Evolutionary conservation across 192 early-diverging fungal species (phyloP).

Genomic region (Phlyctochytrium planicorne): DNA sequence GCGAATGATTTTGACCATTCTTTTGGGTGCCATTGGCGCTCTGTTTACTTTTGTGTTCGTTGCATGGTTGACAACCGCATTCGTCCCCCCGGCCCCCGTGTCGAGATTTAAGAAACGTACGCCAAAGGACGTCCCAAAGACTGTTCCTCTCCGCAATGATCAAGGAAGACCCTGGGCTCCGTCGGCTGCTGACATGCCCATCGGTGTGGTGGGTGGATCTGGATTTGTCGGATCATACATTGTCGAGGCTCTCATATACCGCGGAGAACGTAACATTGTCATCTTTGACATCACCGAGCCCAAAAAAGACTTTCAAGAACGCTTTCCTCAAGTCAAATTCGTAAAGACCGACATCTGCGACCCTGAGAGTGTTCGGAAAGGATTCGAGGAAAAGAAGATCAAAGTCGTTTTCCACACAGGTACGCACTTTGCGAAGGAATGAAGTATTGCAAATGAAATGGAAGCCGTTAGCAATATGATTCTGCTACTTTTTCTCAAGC

Average conservation of each 20-base stretch:
- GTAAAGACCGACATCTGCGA: not conserved
- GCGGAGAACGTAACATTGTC: not conserved
- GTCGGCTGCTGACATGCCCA: not conserved
- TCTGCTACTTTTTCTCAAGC: not conserved
- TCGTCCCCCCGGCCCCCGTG: too few species aligned
- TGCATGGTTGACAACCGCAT: too few species aligned
- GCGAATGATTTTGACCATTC: too few species aligned
- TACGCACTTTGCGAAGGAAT: too few species aligned
- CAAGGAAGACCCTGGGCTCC: too few species aligned
- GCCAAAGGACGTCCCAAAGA: too few species aligned
- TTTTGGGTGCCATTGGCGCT: too few species aligned
- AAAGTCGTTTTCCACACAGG: not conserved
- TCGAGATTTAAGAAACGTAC: too few species aligned
- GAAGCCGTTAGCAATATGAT: not conserved
- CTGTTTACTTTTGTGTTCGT: too few species aligned
- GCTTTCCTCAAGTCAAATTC: too few species aligned
- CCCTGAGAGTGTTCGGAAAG: not conserved
- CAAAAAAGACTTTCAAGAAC: not conserved
- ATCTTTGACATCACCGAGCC: not conserved
- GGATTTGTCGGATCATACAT: not conserved
- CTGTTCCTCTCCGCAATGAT: too few species aligned
- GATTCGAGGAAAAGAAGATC: not conserved
- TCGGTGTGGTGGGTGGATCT: not conserved
- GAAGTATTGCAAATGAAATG: too few species aligned
- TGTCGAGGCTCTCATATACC: not conserved